Base-by-base conservation (phyloP, 371 early-diverging fungal genomes). In the Batkoa obscura region DNA sequence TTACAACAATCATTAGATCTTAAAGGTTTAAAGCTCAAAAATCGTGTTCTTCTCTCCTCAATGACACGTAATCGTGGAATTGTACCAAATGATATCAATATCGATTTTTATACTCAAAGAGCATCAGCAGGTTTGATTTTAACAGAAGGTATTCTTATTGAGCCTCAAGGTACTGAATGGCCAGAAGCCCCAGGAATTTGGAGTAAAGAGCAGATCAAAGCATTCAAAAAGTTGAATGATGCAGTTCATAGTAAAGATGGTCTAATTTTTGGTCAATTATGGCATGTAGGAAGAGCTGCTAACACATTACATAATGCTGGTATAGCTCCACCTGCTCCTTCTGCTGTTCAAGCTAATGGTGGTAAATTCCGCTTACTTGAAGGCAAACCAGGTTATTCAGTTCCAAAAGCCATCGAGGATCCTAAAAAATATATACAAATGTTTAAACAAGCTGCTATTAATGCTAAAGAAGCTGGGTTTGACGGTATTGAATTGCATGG, bases 401-500 rank as follows among this genome's bases (percentile, higher is more conserved):
- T 32, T 2, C 48, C 48, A 5, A 13, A 5, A 31, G 48, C 17
- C 9, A 48, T 48, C 13, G 31, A 48, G 33, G 48, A 48, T 48
- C 48, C 48, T 32, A 45, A 45, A n/a, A 45, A 12, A 32, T 48
- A 48, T 32, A 13, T 48, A 23, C 17, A 48, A 23, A 6, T 48
- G 4, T 31, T 30, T 31, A 32, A 3, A 31, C 23, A 32, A 30
- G 48, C 48, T n/a, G 48, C 48, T 5, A 9, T 32, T 32, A 48
- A 48, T 31, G 48, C 48, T 32, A 48, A 48, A 23, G 8, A 32
- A 5, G 70, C 71, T 8, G 81, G 75, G 0, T 81, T 84, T 59
- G 80, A 84, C 49, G 79, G 73, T 36, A 64, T 84, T 1, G 79
- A 83, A 57, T 65, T 86, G 31, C 84, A 84, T 62, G 71, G 64